Conservation (phyloP, 345 rosid genomes). For the Arabidopsis thaliana region TAIR10.1 NC_003070.9:11381501-11382000, state of each 20-base stretch:
- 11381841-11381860: background rate
- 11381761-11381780: background rate
- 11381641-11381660: too few species aligned
- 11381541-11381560: too few species aligned
- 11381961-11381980: background rate
- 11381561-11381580: too few species aligned
- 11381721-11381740: background rate
- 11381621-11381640: too few species aligned
- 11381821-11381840: background rate
- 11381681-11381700: too few species aligned
- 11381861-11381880: background rate
- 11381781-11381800: background rate
- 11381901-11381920: background rate
- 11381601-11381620: too few species aligned
- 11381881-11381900: slow-evolving; percentile 3
- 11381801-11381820: background rate
- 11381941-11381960: background rate
- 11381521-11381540: too few species aligned
- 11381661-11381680: too few species aligned
- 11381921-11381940: slow-evolving; percentile 2
- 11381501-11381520: too few species aligned
- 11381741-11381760: background rate
- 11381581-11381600: too few species aligned
- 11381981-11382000: background rate
- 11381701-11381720: background rate